Percentiles rank a stretch among this genome's conserved stretches.
Evolutionary conservation across 192 early-diverging fungal genomes (phyloP).

Genomic region (Backusella psychrophila): DNA sequence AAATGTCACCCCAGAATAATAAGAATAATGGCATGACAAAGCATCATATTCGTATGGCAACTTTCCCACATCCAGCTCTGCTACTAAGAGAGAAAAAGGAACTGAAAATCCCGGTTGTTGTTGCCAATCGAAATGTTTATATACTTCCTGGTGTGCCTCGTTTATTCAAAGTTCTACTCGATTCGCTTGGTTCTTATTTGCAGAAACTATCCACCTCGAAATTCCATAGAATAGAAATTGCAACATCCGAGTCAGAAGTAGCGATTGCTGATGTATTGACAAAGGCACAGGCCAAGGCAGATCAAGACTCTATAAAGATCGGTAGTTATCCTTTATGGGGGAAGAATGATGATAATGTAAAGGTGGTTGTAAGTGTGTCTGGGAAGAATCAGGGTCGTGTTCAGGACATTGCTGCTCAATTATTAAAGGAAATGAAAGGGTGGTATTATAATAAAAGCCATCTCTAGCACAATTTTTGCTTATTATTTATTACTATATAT

Average conservation of each 20-base stretch:
- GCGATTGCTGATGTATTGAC: slow-evolving; percentile 42
- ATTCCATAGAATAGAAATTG: slow-evolving; percentile 44
- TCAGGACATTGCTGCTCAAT: slow-evolving; percentile 23
- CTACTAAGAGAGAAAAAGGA: slow-evolving; percentile 44
- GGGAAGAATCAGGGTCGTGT: slow-evolving; percentile 37
- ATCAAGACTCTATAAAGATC: slow-evolving; percentile 37
- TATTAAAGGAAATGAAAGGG: slow-evolving; percentile 11
- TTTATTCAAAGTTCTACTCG: slow-evolving; percentile 51
- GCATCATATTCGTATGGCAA: slow-evolving; percentile 61
- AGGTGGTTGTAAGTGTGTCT: slow-evolving; percentile 51
- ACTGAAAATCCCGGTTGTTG: slow-evolving; percentile 67
- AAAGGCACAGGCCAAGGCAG: slow-evolving; percentile 28
- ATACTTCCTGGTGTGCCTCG: slow-evolving; percentile 71
- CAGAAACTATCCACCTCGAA: not conserved
- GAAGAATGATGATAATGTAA: slow-evolving; percentile 4
- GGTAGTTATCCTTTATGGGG: slow-evolving; percentile 51
- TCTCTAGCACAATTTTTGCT: slow-evolving; percentile 1
- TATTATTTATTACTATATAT: not conserved
- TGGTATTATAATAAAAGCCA: slow-evolving; percentile 13
- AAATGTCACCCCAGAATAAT: slow-evolving; percentile 14
- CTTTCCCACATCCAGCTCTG: slow-evolving; percentile 45
- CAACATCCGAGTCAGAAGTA: slow-evolving; percentile 41
- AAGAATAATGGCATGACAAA: slow-evolving; percentile 17
- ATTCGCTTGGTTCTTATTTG: slow-evolving; percentile 30
- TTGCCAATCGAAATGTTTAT: slow-evolving; percentile 58